These are phyloP conservation scores for Ganoderma resinaceum DNA, from an alignment of 1,284 basidiomycete genomes.

Conservation along the genomic window DNA sequence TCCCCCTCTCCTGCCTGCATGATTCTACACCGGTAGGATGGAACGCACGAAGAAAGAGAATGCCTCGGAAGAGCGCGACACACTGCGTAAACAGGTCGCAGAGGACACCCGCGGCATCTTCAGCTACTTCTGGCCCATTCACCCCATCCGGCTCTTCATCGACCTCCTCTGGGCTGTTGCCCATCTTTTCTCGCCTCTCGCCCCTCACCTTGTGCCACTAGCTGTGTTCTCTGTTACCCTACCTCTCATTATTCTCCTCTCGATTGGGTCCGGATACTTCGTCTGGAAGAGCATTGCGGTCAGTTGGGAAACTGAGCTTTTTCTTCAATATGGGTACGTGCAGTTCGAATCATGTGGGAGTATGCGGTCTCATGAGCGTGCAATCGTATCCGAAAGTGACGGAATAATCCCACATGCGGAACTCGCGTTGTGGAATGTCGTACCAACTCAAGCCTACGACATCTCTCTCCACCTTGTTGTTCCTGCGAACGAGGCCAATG, in stretches of 20 bases:
- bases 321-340: constrained; percentile 79
- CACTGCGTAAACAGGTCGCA: constrained; percentile 26
- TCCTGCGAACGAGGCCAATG: constrained; percentile 71
- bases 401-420: constrained; percentile 67
- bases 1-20: not conserved
- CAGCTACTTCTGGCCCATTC: constrained; percentile 33
- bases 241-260: constrained; percentile 65
- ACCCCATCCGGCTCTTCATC: constrained; percentile 36
- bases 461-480: constrained; percentile 70
- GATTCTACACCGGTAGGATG: constrained; percentile 11
- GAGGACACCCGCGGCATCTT: constrained; percentile 30
- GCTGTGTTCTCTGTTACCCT: constrained; percentile 64
- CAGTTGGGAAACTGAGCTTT: constrained; percentile 69
- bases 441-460: constrained; percentile 71
- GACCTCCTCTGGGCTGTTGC: constrained; percentile 32
- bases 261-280: constrained; percentile 68
- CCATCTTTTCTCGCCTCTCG: constrained; percentile 51
- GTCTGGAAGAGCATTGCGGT: constrained; percentile 76
- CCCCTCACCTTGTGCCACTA: constrained; percentile 66
- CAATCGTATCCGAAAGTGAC: constrained; percentile 51
- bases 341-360: no score
- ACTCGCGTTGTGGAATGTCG: constrained; percentile 54
- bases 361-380: not conserved
- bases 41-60: constrained; percentile 16
- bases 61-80: constrained; percentile 23